Evolutionary conservation across 2,329 filamentous ascomycete species (phyloP), one percentile per base, ranked within the genome.

Genomic region (Macroventuria anomochaeta): DNA sequence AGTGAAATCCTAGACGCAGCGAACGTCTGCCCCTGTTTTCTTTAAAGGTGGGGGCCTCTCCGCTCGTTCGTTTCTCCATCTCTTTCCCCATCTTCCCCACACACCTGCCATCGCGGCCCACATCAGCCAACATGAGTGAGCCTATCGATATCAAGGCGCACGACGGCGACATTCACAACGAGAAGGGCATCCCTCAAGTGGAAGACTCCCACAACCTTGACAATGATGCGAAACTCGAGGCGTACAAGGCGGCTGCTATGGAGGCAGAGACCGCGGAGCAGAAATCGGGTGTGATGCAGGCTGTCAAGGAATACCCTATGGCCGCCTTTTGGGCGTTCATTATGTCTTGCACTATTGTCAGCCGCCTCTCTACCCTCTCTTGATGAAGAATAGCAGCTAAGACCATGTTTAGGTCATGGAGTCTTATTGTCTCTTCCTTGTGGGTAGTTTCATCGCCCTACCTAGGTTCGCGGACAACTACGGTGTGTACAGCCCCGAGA

Each of bases 401-500:
- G 34, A 26, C 17, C 8, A 38, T 54, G 0, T 36, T 39, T 65
- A 86, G 84, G 84, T 85, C 62, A 87, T 87, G 85, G 85, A 87
- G 68, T 82, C 84, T 4, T 87, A 85, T 77, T 79, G 79, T 68
- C 81, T 87, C 57, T 86, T 87, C 76, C 74, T 87, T 18, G 85
- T 82, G 65, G 80, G 81, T 41, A 80, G 83, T 53, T 87, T 87
- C 70, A 71, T 86, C 34, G 83, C 84, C 52, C 76, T 81, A 7
- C 46, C 71, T 18, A 54, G 63, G 13, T 86, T 86, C 73, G 71
- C 62, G 25, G 2, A 75, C 0, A 57, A 75, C 3, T 86, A 76
- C 61, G 84, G 84, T 58, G 71, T 83, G 29, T 56, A 11, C 3
- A 68, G 71, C 59, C 36, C 53, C 7, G 42, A 67, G 0, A 67